A percentile compares a stretch with the other conserved stretches of the same genome.
Conservation (phyloP, 352 stramenopile species). For the Phytophthora syringae region DNA sequence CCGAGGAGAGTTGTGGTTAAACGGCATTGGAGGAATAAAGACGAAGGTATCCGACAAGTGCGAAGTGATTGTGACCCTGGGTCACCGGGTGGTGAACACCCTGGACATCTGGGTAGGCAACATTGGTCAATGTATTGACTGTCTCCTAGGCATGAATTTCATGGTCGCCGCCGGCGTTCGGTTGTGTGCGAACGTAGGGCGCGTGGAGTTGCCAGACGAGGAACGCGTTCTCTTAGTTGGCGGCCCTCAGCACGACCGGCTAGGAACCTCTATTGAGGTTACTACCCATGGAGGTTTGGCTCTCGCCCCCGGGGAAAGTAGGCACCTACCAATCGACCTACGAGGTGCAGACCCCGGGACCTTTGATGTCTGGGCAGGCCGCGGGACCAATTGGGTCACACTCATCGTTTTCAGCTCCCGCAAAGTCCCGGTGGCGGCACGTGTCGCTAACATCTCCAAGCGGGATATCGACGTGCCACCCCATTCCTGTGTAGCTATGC, state of each 20-base stretch:
- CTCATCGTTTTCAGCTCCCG: too few relatives aligned
- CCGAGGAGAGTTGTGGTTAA: constrained; percentile 9
- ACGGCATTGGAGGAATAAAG: constrained; percentile 2
- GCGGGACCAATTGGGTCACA: too few relatives aligned
- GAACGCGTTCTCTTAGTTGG: constrained; percentile 2
- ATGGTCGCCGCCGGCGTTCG: constrained; percentile 29
- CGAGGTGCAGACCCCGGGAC: too few relatives aligned
- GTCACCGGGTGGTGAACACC: constrained; percentile 19
- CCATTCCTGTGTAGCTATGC: background rate
- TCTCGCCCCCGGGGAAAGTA: background rate
- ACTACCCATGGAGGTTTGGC: background rate
- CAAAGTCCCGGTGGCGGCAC: too few relatives aligned
- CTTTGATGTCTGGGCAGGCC: too few relatives aligned
- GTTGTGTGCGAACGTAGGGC: background rate
- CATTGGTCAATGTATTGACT: constrained; percentile 30
- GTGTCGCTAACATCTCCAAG: too few relatives aligned
- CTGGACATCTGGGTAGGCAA: constrained; percentile 31
- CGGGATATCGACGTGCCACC: background rate
- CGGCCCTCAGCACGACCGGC: background rate
- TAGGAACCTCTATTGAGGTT: background rate
- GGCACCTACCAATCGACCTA: too few relatives aligned
- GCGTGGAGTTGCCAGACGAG: background rate
- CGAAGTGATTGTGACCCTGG: constrained; percentile 35
- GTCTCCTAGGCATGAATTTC: constrained; percentile 37
- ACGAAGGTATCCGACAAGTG: constrained; percentile 15